Evolutionary conservation across 163 green algal species (phyloP), one percentile per base, ranked within the genome.

Genomic region (Scenedesmus sp.): DNA sequence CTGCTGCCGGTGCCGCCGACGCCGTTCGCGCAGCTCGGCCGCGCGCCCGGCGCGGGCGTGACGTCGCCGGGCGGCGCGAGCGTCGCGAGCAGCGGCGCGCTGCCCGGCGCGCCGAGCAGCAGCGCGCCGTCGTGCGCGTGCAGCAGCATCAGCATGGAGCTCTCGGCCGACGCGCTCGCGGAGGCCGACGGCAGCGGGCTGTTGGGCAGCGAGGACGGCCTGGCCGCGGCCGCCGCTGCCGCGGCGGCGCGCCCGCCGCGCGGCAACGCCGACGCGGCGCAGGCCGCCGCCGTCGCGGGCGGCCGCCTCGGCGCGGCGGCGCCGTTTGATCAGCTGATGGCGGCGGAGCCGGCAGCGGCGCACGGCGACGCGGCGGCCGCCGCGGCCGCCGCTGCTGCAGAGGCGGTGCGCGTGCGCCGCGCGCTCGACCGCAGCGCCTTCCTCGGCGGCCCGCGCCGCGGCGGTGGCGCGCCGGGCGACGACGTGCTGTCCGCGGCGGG

Each of bases 281-380:
- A n/a, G n/a, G n/a, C n/a, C n/a, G n/a, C n/a, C n/a, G n/a, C n/a
- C n/a, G n/a, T n/a, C n/a, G n/a, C n/a, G n/a, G n/a, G n/a, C n/a
- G n/a, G n/a, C n/a, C n/a, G n/a, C n/a, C n/a, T n/a, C n/a, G n/a
- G n/a, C n/a, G n/a, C n/a, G n/a, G n/a, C n/a, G n/a, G n/a, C n/a
- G n/a, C n/a, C 58, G 18, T 80, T 80, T 71, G 71, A 80, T 42
- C 69, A 66, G 54, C 69, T 80, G 22, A 71, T 70, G 58, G 58
- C 71, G n/a, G 58, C 62, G 10, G 71, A 80, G 39, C 58, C 71
- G 2, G 44, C n/a, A 29, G 44, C 42, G 44, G 45, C 71, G 22
- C 14, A 60, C n/a, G 22, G 22, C 53, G 24, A 6, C 33, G 5
- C 28, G 20, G 1, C 58, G 63, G 71, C 71, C 67, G 58, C 56